Percentiles rank a stretch among this genome's conserved stretches.
Evolutionary conservation across 2,329 filamentous ascomycete genomes (phyloP).

Genomic region (Neofusicoccum parvum): DNA sequence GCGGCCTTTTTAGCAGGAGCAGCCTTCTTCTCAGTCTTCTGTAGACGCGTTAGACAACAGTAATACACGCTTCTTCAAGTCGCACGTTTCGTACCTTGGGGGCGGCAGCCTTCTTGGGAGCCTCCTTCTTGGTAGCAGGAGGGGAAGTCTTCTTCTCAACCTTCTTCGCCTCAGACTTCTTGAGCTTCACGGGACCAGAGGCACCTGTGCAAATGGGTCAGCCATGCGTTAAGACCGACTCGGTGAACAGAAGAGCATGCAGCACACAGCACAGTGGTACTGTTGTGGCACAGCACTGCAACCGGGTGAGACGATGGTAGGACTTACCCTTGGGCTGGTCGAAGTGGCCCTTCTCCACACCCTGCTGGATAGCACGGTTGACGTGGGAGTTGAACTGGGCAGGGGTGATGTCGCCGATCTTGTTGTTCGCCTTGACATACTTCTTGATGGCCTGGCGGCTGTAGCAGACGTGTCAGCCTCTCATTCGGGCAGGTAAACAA

Average conservation of each 20-base stretch:
- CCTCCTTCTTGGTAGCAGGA: conserved; percentile 34
- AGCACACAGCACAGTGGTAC: background rate
- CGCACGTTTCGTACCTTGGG: conserved; percentile 21
- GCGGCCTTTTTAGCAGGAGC: conserved; percentile 32
- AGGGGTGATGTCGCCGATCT: conserved; percentile 57
- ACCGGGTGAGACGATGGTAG: conserved; percentile 28
- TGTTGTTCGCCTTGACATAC: conserved; percentile 73
- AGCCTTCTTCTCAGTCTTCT: conserved; percentile 44
- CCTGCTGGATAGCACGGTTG: conserved; percentile 80
- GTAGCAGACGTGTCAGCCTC: conserved; percentile 38
- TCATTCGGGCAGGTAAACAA: conserved; percentile 27
- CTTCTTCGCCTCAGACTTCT: conserved; percentile 65
- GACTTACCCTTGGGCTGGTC: conserved; percentile 84
- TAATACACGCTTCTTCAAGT: background rate
- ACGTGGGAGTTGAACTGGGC: conserved; percentile 71
- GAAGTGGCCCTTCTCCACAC: conserved; percentile 86
- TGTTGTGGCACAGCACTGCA: conserved; percentile 24
- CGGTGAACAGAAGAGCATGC: background rate
- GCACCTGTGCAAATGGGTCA: conserved; percentile 57
- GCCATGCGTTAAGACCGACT: background rate
- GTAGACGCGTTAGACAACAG: background rate
- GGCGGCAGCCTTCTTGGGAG: conserved; percentile 19
- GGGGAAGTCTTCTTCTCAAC: conserved; percentile 8
- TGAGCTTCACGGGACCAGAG: conserved; percentile 89
- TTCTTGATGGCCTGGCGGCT: conserved; percentile 75